Evolutionary conservation across 192 early-diverging fungal genomes (phyloP).

Genomic region (Mortierella alpina): DNA sequence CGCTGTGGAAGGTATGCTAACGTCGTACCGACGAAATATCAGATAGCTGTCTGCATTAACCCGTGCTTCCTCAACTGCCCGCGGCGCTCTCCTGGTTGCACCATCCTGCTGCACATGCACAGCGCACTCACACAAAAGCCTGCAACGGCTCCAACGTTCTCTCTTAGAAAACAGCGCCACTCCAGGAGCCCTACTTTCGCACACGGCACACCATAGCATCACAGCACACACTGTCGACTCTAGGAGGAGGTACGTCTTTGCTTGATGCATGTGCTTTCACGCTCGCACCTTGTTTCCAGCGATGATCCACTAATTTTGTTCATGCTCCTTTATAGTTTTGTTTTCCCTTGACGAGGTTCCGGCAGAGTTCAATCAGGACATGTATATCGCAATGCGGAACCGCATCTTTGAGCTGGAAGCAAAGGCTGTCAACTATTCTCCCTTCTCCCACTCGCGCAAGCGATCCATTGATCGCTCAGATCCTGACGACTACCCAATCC

Average conservation of each 20-base stretch:
- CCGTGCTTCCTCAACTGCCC: neutral
- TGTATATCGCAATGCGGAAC: constrained; percentile 48
- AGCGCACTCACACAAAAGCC: no score
- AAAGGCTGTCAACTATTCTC: constrained; percentile 39
- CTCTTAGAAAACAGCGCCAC: constrained; percentile 39
- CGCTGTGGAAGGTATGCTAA: constrained; percentile 49
- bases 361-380: constrained; percentile 33
- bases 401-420: constrained; percentile 48
- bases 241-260: constrained; percentile 30
- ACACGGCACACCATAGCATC: constrained; percentile 48
- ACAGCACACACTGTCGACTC: constrained; percentile 52
- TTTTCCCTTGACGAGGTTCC: constrained; percentile 49
- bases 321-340: constrained; percentile 10
- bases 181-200: constrained; percentile 49
- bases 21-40: neutral
- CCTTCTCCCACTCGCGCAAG: constrained; percentile 28
- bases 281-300: no score
- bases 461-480: constrained; percentile 21
- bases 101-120: neutral
- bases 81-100: neutral
- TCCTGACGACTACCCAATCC: constrained; percentile 19
- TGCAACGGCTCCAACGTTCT: neutral
- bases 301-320: neutral
- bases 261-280: neutral
- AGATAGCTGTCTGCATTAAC: neutral